phyloP scores from a whole-genome alignment of 1,139 yeast genomes.

The Yamadazyma dendronema region DNA sequence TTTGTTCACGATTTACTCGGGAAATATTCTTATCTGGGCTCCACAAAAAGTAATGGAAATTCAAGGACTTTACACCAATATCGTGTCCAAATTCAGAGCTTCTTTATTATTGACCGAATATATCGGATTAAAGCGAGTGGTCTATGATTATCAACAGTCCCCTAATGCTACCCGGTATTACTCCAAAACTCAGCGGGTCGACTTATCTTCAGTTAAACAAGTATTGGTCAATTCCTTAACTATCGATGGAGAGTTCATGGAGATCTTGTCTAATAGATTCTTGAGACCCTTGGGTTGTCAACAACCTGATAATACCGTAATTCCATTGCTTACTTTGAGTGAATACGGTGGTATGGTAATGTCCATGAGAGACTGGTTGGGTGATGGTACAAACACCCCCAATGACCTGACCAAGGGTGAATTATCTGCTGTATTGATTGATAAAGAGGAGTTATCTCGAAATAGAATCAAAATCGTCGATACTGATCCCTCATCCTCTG shows the following conservation, averaged over 20 bases:
- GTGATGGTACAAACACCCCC: constrained; percentile 24
- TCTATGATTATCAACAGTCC: constrained; percentile 87
- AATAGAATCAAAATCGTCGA: constrained; percentile 73
- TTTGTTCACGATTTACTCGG: constrained; percentile 78
- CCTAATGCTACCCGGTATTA: constrained; percentile 83
- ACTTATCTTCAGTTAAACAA: constrained; percentile 80
- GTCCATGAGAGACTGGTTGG: constrained; percentile 85
- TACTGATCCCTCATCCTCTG: constrained; percentile 55
- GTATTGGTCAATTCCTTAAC: constrained; percentile 89
- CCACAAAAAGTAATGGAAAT: constrained; percentile 72
- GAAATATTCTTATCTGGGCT: constrained; percentile 79
- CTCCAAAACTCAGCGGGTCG: constrained; percentile 75
- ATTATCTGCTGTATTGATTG: constrained; percentile 72
- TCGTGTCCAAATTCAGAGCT: constrained; percentile 69
- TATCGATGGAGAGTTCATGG: constrained; percentile 91
- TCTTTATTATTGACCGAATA: constrained; percentile 81
- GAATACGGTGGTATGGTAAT: constrained; percentile 98
- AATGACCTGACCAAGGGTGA: constrained; percentile 42
- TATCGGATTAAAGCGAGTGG: constrained; percentile 86
- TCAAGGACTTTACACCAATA: constrained; percentile 86
- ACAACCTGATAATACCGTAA: constrained; percentile 72
- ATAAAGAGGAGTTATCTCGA: constrained; percentile 75
- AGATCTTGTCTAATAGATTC: constrained; percentile 88
- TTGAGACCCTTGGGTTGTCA: constrained; percentile 85
- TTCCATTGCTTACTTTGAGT: constrained; percentile 85